These are phyloP conservation scores for Alternaria sp. DNA, from an alignment of 2,329 filamentous ascomycete genomes.

Conservation along the genomic window DNA sequence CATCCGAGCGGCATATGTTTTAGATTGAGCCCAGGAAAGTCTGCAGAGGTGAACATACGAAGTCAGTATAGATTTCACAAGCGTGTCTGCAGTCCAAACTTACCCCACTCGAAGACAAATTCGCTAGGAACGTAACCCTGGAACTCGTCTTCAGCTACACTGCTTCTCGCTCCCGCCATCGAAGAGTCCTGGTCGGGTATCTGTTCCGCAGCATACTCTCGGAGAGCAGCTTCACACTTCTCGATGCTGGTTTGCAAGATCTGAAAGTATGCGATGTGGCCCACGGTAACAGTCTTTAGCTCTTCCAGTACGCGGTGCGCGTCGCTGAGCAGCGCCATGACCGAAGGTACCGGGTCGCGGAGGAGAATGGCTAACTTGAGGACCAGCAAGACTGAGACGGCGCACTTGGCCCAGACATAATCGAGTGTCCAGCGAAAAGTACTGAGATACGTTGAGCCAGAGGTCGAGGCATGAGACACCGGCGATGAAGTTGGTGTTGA, in stretches of 20 bases:
- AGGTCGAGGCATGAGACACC: slow-evolving; percentile 6
- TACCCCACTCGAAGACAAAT: slow-evolving; percentile 63
- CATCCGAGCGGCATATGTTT: slow-evolving; percentile 57
- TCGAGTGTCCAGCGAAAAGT: slow-evolving; percentile 63
- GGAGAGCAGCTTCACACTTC: slow-evolving; percentile 57
- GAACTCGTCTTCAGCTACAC: slow-evolving; percentile 54
- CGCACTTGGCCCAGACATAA: slow-evolving; percentile 65
- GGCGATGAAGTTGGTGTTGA: slow-evolving; percentile 26
- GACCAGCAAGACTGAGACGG: slow-evolving; percentile 63
- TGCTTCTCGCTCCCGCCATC: slow-evolving; percentile 3
- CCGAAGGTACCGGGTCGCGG: slow-evolving; percentile 49
- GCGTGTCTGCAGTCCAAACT: not conserved
- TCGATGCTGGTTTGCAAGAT: slow-evolving; percentile 58
- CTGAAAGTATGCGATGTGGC: slow-evolving; percentile 56
- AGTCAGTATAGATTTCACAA: not conserved
- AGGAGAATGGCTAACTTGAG: slow-evolving; percentile 60
- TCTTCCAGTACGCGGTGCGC: slow-evolving; percentile 54
- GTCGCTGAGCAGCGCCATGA: slow-evolving; percentile 52
- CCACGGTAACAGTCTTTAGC: slow-evolving; percentile 50
- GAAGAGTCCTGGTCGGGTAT: slow-evolving; percentile 5
- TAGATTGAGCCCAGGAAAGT: slow-evolving; percentile 62
- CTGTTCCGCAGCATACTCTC: slow-evolving; percentile 40
- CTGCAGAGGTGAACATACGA: not conserved
- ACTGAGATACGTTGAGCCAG: slow-evolving; percentile 51
- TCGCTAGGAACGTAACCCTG: slow-evolving; percentile 62